Evolutionary conservation across 2,329 filamentous ascomycete species (phyloP), one percentile per base, ranked within the genome.

Genomic region (Fusarium decemcellulare): DNA sequence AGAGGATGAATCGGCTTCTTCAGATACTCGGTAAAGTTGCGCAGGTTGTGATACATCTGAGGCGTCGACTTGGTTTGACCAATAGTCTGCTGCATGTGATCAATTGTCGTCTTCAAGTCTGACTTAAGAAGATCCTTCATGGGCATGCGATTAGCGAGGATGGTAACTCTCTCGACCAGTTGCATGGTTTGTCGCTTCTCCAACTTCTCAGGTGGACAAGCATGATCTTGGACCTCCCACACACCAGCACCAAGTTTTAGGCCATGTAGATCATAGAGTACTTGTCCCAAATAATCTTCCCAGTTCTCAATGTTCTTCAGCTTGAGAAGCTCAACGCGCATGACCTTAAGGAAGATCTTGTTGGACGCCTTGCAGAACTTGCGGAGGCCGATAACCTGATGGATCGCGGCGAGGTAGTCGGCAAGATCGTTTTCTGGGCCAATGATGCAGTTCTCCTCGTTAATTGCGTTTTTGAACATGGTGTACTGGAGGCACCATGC

Each of bases 101-200:
- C 96, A 62, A 99, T 96, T 0, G 94, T 94, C 15, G 87, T 89
- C 77, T 95, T 97, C 57, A 99, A 84, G 59, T 98, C 94, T 15
- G 94, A 96, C 78, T 97, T 98, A 15, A 94, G 88, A 16, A 98
- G 82, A 70, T 98, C 96, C 74, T 95, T 97, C 83, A 97, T 92
- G 23, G 93, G 91, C 84, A 98, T 91, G 65, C 92, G 91, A 52
- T 91, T 91, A 3, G 93, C 93, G 61, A 98, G 90, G 37, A 89
- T 84, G 75, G 97, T 91, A 39, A 98, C 88, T 75, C 95, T 93
- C 66, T 97, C 93, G 11, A 97, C 89, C 50, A 98, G 87, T 68
- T 92, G 90, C 74, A 95, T 86, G 0, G 95, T 95, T 61, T 93
- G 93, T 39, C 90, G 87, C 72, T 91, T 91, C 76, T 97, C 94